phyloP scores from a whole-genome alignment of 352 stramenopile species.

The Phytophthora boehmeriae region DNA sequence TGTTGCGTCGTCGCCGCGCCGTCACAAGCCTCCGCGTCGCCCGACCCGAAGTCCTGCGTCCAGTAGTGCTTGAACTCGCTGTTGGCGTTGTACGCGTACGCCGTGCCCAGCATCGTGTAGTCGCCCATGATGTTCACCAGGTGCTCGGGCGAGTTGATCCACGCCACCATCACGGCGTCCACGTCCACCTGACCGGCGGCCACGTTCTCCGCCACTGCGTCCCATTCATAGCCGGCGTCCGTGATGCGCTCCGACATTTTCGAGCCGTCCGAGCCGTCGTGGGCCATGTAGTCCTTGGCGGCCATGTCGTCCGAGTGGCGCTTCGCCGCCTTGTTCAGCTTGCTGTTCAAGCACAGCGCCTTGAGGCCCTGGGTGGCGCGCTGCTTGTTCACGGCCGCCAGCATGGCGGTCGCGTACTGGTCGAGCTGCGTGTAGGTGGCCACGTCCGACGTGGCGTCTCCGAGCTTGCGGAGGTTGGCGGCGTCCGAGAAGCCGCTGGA shows the following conservation, averaged over 20 bases:
- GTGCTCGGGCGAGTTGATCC: slow-evolving; percentile 43
- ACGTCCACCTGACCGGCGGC: slow-evolving; percentile 36
- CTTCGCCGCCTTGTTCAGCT: slow-evolving; percentile 27
- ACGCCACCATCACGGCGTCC: slow-evolving; percentile 40
- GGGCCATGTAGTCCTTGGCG: slow-evolving; percentile 46
- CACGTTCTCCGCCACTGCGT: slow-evolving; percentile 43
- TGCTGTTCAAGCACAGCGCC: slow-evolving; percentile 46
- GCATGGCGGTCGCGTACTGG: slow-evolving; percentile 2
- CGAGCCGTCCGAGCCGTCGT: slow-evolving; percentile 47
- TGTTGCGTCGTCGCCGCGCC: slow-evolving; percentile 8
- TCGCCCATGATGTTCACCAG: slow-evolving; percentile 44
- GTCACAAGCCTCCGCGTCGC: slow-evolving; percentile 35
- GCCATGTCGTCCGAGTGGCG: slow-evolving; percentile 49
- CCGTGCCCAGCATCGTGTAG: slow-evolving; percentile 43
- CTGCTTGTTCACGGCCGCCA: not conserved
- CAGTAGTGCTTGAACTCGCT: slow-evolving; percentile 54
- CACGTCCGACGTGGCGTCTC: no score
- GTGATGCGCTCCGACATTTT: slow-evolving; percentile 45
- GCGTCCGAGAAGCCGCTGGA: not conserved
- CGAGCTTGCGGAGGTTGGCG: no score
- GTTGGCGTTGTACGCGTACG: slow-evolving; percentile 34
- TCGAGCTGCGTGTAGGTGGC: not conserved
- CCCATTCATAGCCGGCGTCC: slow-evolving; percentile 47
- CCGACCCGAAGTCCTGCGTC: slow-evolving; percentile 61
- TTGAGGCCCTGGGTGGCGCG: not conserved